Evolutionary conservation across 257 asterid genomes (phyloP), one percentile per base, ranked within the genome.

Genomic region (Petunia secreta): DNA sequence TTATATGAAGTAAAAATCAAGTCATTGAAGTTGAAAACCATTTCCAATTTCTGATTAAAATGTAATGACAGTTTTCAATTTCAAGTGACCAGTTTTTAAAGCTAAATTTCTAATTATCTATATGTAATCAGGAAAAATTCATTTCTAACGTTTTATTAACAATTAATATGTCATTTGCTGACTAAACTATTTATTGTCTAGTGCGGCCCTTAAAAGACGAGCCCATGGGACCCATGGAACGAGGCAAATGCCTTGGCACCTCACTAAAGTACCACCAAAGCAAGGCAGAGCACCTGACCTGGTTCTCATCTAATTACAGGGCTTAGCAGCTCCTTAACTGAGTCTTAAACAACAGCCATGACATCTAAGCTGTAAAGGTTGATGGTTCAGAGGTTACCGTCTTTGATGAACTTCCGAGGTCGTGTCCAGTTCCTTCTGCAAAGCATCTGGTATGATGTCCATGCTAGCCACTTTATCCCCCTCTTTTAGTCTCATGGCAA

Each of bases 391-490:
- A 83, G 68, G 79, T 86, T 90, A 89, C 97, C 74, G 78, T 75
- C 77, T 85, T 74, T 79, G 82, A 79, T 80, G 83, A 75, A 84
- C 79, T 66, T 83, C 89, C 16, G 91, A 64, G 80, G 78, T 80
- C 82, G 82, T 80, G 84, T 84, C 91, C 85, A 89, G 79, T 41
- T 84, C 88, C 79, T 84, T 83, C 82, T 87, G 88, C 82, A 92
- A 84, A 63, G 90, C 91, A 73, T 94, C 93, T 62, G 96, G 97
- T 84, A 96, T 90, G 77, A 96, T 85, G 90, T 96, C 99, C 92
- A 92, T 89, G 92, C 99, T 87, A 41, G 99, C 97, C 90, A 96
- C 89, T 83, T 91, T 90, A 89, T 96, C 99, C 80, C 84, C 98
- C 73, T 80, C 89, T 85, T 86, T 96, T 80, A 96, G 83, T 85